These are phyloP conservation scores for Termitomyces sp. DNA, from an alignment of 768 basidiomycete species.

Conservation along the genomic window DNA sequence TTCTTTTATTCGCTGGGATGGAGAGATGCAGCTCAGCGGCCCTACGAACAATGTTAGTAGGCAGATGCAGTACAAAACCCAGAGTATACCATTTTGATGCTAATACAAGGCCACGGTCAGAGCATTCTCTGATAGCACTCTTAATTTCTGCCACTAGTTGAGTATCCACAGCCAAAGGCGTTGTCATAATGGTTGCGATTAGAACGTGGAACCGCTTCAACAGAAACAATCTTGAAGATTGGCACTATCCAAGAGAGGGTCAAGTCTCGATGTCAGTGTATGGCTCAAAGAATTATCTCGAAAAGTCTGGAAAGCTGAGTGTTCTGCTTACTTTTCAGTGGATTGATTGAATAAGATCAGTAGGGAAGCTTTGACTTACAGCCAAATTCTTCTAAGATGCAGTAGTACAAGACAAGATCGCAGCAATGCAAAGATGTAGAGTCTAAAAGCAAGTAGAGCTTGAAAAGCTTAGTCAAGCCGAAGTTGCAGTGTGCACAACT, in stretches of 20 bases:
- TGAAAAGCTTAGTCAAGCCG: background rate
- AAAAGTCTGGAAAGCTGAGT: background rate
- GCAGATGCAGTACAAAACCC: background rate
- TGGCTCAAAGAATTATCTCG: background rate
- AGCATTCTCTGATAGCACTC: constrained; percentile 65
- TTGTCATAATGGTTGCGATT: constrained; percentile 18
- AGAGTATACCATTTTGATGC: constrained; percentile 73
- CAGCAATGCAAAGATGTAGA: background rate
- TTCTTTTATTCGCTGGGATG: constrained; percentile 47
- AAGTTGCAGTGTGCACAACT: too few species aligned
- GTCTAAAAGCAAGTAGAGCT: background rate
- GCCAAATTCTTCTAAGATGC: too few species aligned
- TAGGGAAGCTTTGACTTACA: background rate
- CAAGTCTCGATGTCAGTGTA: background rate
- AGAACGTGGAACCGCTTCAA: background rate
- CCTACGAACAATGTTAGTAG: constrained; percentile 37
- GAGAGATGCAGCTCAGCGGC: constrained; percentile 73
- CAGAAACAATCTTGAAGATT: background rate
- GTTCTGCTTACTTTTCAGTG: background rate
- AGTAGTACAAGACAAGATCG: background rate
- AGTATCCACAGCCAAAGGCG: constrained; percentile 29
- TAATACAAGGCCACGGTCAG: constrained; percentile 63
- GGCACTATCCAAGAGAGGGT: background rate
- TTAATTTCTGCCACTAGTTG: constrained; percentile 56
- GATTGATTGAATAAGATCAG: background rate